Base-by-base conservation (phyloP, 352 stramenopile species). In the Phytophthora hibernalis region DNA sequence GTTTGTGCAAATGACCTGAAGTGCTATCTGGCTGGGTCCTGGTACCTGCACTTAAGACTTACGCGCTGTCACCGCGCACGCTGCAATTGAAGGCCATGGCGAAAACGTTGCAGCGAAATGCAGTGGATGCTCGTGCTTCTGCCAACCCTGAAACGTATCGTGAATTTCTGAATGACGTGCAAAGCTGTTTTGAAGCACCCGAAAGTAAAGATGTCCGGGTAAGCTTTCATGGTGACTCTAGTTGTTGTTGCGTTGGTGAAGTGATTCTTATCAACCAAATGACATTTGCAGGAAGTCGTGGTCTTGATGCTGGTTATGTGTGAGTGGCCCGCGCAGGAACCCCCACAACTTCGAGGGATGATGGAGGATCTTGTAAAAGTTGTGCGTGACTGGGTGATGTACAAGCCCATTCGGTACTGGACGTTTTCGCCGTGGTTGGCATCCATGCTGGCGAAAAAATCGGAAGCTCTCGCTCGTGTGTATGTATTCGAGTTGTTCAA, bases 41-140 rank as follows among this genome's bases (percentile, higher is more conserved):
- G 1, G 68, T 82, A 12, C 31, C 59, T 24, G 72, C 76, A 31
- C 3, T 79, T 1, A 68, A 82, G 54, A 83, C 74, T 50, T 87
- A 77, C 31, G 21, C 65, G 11, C 61, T 83, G 9, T 77, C 60
- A 6, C 77, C 79, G 1, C 66, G 74, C 11, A 83, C 75, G 9
- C 47, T 83, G 6, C 73, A 81, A 21, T 52, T 85, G 21, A 61
- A 61, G 21, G 35, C 64, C 1, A 60, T 87, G 44, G 79, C 72
- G 13, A 74, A 74, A 30, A 72, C 68, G 2, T 61, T 87, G 16
- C 74, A 85, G 38, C 66, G 68, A 28, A 85, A 84, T 61, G 69
- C 66, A 28, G 51, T 81, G 16, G 72, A 77, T 61, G 74, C 75
- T 38, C 72, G 67, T 31, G 64, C 62, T 22, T 33, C 61, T 26